These are phyloP conservation scores for Viola odorata DNA, from an alignment of 345 rosid genomes.

Conservation along the genomic window DNA sequence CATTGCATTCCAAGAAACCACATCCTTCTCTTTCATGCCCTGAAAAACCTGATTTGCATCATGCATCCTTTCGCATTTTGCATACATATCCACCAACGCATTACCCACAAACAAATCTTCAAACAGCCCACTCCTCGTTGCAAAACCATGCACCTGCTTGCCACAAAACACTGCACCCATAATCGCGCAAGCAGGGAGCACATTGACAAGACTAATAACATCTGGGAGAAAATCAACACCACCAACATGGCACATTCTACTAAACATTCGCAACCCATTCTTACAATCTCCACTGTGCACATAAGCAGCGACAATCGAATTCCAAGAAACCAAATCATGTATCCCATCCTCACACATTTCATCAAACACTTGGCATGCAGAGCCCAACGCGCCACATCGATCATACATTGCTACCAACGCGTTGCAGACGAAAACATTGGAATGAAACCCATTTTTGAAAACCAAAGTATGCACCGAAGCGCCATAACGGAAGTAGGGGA, in stretches of 20 bases:
- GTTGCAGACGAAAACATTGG: constrained; percentile 67
- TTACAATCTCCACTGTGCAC: constrained; percentile 42
- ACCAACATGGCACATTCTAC: constrained; percentile 31
- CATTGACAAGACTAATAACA: constrained; percentile 61
- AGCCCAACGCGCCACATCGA: constrained; percentile 41
- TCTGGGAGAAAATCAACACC: constrained; percentile 38
- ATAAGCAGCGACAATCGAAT: constrained; percentile 51
- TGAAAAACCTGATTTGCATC: constrained; percentile 54
- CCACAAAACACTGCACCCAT: constrained; percentile 37
- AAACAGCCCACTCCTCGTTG: constrained; percentile 41
- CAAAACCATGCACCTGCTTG: constrained; percentile 54
- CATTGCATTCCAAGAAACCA: constrained; percentile 87
- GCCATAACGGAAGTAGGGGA: constrained; percentile 35
- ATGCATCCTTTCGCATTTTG: constrained; percentile 64
- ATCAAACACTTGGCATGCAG: constrained; percentile 64
- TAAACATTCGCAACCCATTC: constrained; percentile 42
- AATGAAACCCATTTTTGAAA: constrained; percentile 36
- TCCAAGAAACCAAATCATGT: constrained; percentile 71
- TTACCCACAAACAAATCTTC: constrained; percentile 66
- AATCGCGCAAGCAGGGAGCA: constrained; percentile 60
- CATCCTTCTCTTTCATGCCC: constrained; percentile 55
- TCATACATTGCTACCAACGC: constrained; percentile 62
- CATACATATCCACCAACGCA: constrained; percentile 78
- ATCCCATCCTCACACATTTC: constrained; percentile 44
- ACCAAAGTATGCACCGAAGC: constrained; percentile 47